Conservation (phyloP, 192 early-diverging fungal genomes). For the Funneliformis geosporum region DNA sequence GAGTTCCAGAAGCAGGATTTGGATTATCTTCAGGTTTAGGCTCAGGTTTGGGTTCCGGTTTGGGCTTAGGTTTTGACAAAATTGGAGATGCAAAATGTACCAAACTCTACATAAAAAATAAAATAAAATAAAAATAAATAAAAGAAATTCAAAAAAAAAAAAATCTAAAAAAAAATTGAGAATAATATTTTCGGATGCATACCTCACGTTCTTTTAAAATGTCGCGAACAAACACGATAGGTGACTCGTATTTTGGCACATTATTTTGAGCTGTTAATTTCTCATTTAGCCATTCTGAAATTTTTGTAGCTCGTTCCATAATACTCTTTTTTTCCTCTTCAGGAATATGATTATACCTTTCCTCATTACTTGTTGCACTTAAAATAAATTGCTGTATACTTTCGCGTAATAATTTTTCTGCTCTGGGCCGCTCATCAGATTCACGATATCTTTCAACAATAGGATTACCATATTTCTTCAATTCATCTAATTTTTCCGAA, state of each 20-base stretch:
- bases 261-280: slow-evolving; percentile 73
- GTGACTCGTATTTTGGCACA: slow-evolving; percentile 73
- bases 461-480: slow-evolving; percentile 84
- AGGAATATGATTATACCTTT: slow-evolving; percentile 85
- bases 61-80: slow-evolving; percentile 90
- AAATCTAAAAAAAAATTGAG: neutral
- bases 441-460: slow-evolving; percentile 80
- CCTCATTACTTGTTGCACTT: slow-evolving; percentile 74
- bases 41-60: slow-evolving; percentile 54
- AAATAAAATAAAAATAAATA: neutral
- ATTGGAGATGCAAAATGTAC: slow-evolving; percentile 75
- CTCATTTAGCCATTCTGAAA: slow-evolving; percentile 87
- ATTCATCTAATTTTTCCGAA: slow-evolving; percentile 71
- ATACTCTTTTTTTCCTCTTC: slow-evolving; percentile 83
- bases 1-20: slow-evolving; percentile 16
- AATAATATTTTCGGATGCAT: neutral
- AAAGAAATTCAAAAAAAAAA: neutral
- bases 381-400: slow-evolving; percentile 70
- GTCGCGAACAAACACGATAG: slow-evolving; percentile 66
- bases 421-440: slow-evolving; percentile 79
- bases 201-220: slow-evolving; percentile 75
- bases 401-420: slow-evolving; percentile 83
- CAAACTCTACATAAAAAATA: slow-evolving; percentile 39
- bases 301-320: slow-evolving; percentile 70
- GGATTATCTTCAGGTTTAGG: slow-evolving; percentile 43